A percentile compares a stretch with the other conserved stretches of the same genome.
Conservation (phyloP, 176 grass and related monocot genomes). For the Musa beccarii region DNA sequence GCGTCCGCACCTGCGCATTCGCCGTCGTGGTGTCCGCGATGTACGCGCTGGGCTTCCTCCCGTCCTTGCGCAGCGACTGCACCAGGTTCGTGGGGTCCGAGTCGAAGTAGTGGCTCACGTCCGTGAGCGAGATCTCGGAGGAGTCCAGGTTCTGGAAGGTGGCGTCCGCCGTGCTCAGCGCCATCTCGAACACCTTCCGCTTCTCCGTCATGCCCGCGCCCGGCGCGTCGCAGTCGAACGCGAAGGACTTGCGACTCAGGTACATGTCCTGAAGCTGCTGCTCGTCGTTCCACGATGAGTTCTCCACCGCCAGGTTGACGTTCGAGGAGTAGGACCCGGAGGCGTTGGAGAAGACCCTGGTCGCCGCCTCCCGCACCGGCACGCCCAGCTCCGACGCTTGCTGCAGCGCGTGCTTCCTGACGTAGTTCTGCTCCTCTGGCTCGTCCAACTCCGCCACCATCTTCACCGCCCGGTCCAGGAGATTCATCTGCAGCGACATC, state of each 20-base stretch:
- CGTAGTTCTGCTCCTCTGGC: slow-evolving; percentile 79
- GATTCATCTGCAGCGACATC: slow-evolving; percentile 64
- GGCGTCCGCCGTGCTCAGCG: slow-evolving; percentile 78
- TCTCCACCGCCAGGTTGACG: slow-evolving; percentile 94
- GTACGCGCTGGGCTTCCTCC: slow-evolving; percentile 71
- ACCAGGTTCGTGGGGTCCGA: slow-evolving; percentile 94
- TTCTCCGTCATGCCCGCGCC: slow-evolving; percentile 87
- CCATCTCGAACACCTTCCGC: slow-evolving; percentile 80
- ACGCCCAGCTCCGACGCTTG: slow-evolving; percentile 82
- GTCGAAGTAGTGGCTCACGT: slow-evolving; percentile 99
- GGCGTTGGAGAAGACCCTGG: slow-evolving; percentile 93
- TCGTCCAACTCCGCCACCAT: slow-evolving; percentile 96
- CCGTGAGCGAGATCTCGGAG: slow-evolving; percentile 95
- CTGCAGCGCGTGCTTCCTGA: slow-evolving; percentile 88
- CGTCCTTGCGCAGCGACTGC: slow-evolving; percentile 78
- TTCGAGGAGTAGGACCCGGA: slow-evolving; percentile 97
- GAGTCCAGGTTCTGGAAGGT: slow-evolving; percentile 99
- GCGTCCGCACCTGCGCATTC: slow-evolving; percentile 86
- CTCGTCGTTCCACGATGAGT: slow-evolving; percentile 93
- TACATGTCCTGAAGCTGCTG: slow-evolving; percentile 99
- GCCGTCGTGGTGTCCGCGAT: slow-evolving; percentile 92
- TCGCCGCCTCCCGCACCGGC: slow-evolving; percentile 67
- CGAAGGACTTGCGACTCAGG: slow-evolving; percentile 89
- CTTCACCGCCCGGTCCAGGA: slow-evolving; percentile 85
- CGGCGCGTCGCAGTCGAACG: slow-evolving; percentile 81